phyloP scores from a whole-genome alignment of 495 filamentous ascomycete genomes.

The Peziza echinospora region DNA sequence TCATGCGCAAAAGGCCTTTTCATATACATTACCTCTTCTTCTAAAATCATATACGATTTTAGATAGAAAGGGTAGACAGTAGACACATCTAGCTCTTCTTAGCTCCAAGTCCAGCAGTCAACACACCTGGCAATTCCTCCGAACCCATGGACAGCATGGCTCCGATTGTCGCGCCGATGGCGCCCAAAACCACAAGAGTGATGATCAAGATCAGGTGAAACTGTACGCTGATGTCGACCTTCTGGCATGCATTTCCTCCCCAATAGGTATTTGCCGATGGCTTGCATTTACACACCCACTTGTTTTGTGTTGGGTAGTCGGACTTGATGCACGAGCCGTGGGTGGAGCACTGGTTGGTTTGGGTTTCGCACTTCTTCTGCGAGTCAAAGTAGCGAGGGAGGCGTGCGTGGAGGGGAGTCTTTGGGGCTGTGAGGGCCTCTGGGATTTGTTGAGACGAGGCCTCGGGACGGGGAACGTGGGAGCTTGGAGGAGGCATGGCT shows the following conservation, averaged over 20 bases:
- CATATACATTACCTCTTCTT: too few species aligned
- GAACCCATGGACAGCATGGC: constrained; percentile 59
- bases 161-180: constrained; percentile 43
- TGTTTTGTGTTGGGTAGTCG: constrained; percentile 24
- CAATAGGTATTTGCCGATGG: constrained; percentile 35
- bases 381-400: constrained; percentile 41
- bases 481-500: neutral
- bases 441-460: neutral
- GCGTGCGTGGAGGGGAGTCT: constrained; percentile 7
- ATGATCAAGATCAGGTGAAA: constrained; percentile 42
- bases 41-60: too few species aligned
- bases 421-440: neutral
- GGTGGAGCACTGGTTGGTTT: constrained; percentile 50
- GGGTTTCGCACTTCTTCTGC: constrained; percentile 33
- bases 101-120: constrained; percentile 57
- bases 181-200: constrained; percentile 39
- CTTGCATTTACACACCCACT: constrained; percentile 58
- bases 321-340: constrained; percentile 46
- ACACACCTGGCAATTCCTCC: constrained; percentile 61
- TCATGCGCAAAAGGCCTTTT: too few species aligned
- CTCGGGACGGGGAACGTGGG: constrained; percentile 9
- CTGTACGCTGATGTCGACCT: constrained; percentile 64
- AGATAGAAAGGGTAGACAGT: too few species aligned
- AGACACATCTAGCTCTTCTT: constrained; percentile 22
- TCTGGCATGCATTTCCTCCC: constrained; percentile 76